These are phyloP conservation scores for Medicago ruthenica DNA, from an alignment of 306 rosid genomes.

Conservation along the genomic window DNA sequence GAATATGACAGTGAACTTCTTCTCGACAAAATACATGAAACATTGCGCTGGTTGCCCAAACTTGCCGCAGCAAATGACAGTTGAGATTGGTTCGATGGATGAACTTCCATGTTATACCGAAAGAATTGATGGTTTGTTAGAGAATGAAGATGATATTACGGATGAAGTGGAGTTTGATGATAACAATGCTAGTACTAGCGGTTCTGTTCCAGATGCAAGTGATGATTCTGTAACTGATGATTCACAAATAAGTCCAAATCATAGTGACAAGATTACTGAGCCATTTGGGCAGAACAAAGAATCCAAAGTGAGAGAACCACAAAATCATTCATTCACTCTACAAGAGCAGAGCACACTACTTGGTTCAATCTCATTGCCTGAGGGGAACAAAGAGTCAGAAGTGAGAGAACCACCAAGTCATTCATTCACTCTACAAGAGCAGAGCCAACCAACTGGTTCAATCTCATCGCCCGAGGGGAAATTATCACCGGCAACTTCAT, in stretches of 20 bases:
- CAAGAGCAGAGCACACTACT: constrained; percentile 33
- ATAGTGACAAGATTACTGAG: constrained; percentile 5
- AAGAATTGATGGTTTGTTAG: constrained; percentile 48
- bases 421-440: constrained; percentile 38
- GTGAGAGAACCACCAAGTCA: constrained; percentile 30
- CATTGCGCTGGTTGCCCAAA: constrained; percentile 81
- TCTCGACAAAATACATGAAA: constrained; percentile 78
- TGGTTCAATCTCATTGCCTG: constrained; percentile 38
- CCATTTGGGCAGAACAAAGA: constrained; percentile 39
- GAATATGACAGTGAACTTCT: constrained; percentile 78
- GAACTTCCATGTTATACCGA: constrained; percentile 84
- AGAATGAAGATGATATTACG: constrained; percentile 57
- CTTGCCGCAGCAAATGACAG: constrained; percentile 77
- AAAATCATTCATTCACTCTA: constrained; percentile 28
- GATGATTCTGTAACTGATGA: constrained; percentile 38
- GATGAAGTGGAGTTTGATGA: constrained; percentile 49
- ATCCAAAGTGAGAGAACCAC: constrained; percentile 43
- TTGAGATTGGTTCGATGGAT: constrained; percentile 64
- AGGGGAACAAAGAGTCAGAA: neutral
- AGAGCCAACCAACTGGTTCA: constrained; percentile 35
- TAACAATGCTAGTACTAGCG: constrained; percentile 26
- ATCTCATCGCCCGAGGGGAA: constrained; percentile 27
- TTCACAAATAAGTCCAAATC: constrained; percentile 30
- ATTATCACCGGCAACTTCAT: constrained; percentile 33
- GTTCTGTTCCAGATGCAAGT: constrained; percentile 38